Evolutionary conservation across 2,329 filamentous ascomycete genomes (phyloP).

Genomic region (Pezicula rhizophila): DNA sequence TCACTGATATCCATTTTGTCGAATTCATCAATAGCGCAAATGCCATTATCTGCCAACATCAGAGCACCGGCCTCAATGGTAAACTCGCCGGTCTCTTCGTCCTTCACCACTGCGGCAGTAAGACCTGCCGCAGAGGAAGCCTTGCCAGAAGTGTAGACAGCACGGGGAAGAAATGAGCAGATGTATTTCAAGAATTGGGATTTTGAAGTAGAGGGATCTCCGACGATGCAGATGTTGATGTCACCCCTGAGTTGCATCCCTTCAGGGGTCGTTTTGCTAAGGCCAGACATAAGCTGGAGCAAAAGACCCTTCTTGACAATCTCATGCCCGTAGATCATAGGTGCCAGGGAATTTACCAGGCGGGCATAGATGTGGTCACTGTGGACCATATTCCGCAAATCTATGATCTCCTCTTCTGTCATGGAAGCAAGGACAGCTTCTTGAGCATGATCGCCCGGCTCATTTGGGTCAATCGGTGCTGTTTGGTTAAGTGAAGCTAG

Average conservation of each 20-base stretch:
- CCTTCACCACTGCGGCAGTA: constrained; percentile 93
- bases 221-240: constrained; percentile 98
- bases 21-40: constrained; percentile 98
- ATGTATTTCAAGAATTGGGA: constrained; percentile 98
- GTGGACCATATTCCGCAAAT: constrained; percentile 89
- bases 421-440: constrained; percentile 81
- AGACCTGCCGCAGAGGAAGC: constrained; percentile 96
- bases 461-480: constrained; percentile 58
- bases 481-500: constrained; percentile 76
- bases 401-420: constrained; percentile 80
- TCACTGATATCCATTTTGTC: constrained; percentile 99
- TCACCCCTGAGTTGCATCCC: constrained; percentile 95
- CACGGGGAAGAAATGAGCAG: constrained; percentile 90
- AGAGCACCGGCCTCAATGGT: constrained; percentile 97
- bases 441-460: constrained; percentile 79
- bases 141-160: constrained; percentile 96
- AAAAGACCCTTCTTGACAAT: constrained; percentile 96
- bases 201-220: constrained; percentile 94
- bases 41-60: constrained; percentile 95
- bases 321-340: constrained; percentile 95
- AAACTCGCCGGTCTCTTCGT: constrained; percentile 97
- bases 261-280: constrained; percentile 85
- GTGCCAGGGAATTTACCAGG: constrained; percentile 87
- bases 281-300: constrained; percentile 91
- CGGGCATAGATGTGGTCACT: constrained; percentile 91